Conservation (phyloP, 176 grass and related monocot species). For the Guadua angustifolia region DNA sequence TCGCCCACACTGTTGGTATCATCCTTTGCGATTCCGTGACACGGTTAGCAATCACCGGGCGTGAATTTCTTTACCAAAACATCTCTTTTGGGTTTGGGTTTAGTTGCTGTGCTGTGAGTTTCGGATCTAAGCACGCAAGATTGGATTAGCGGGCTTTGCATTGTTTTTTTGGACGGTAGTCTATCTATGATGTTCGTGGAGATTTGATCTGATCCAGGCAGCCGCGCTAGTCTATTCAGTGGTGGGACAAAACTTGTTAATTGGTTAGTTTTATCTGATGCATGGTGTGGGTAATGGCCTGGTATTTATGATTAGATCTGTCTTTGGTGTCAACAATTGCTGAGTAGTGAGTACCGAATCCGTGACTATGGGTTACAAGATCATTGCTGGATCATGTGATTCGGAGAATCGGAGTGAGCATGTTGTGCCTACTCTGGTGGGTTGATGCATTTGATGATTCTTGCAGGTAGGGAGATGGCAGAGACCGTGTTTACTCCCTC, state of each 20-base stretch:
- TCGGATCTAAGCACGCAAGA: slow-evolving; percentile 9
- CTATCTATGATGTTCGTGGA: neutral
- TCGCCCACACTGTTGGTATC: neutral
- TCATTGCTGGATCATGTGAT: neutral
- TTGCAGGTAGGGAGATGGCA: slow-evolving; percentile 67
- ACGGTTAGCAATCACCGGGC: slow-evolving; percentile 4
- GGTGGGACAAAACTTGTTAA: neutral
- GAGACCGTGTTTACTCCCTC: slow-evolving; percentile 85
- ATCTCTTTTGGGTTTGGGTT: neutral
- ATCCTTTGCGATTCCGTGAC: neutral
- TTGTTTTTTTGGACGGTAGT: neutral
- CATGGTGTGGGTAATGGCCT: neutral
- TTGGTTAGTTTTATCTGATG: slow-evolving; percentile 28
- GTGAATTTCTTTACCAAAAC: neutral
- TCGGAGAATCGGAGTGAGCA: neutral
- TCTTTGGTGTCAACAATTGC: slow-evolving; percentile 17
- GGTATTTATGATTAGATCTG: slow-evolving; percentile 21
- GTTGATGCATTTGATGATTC: slow-evolving; percentile 16
- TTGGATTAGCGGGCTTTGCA: neutral
- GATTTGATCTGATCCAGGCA: slow-evolving; percentile 5
- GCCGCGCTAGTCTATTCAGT: neutral
- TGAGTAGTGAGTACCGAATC: neutral
- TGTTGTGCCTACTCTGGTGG: neutral
- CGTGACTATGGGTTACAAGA: neutral
- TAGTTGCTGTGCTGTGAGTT: neutral